Evolutionary conservation across 2,329 filamentous ascomycete genomes (phyloP).

Genomic region (Catunica adiposa): DNA sequence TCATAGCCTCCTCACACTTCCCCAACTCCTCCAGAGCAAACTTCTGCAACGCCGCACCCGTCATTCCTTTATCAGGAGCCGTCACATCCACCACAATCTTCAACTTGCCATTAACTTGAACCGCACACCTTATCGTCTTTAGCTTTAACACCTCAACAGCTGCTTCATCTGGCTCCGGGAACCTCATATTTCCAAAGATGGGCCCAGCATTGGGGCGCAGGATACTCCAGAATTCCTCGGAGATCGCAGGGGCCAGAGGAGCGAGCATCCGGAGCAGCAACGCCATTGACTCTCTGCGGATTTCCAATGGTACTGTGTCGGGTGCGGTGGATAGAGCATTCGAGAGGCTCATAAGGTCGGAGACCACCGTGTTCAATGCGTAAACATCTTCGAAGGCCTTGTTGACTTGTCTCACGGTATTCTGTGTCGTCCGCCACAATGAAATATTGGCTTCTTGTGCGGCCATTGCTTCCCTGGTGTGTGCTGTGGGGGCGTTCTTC

Average conservation of each 20-base stretch:
- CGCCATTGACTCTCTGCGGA: constrained; percentile 34
- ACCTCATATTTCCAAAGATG: constrained; percentile 32
- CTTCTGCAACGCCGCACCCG: constrained; percentile 28
- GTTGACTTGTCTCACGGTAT: constrained; percentile 49
- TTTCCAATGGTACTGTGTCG: constrained; percentile 19
- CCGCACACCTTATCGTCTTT: constrained; percentile 38
- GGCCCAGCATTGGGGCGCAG: constrained; percentile 27
- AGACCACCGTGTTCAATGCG: constrained; percentile 67
- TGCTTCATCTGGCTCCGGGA: constrained; percentile 41
- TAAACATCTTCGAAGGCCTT: constrained; percentile 54
- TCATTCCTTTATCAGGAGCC: no score
- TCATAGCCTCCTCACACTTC: constrained; percentile 43
- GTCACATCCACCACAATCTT: constrained; percentile 53
- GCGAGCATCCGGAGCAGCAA: constrained; percentile 56
- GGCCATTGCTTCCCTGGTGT: constrained; percentile 5
- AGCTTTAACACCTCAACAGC: constrained; percentile 18
- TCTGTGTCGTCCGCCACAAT: constrained; percentile 51
- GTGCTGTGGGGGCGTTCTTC: not conserved
- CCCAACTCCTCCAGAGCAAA: constrained; percentile 49
- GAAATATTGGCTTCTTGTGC: constrained; percentile 31
- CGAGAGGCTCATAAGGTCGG: constrained; percentile 66
- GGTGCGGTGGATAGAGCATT: constrained; percentile 42
- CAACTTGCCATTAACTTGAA: constrained; percentile 69
- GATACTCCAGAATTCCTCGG: constrained; percentile 63
- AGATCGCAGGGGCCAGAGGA: constrained; percentile 63